These are phyloP conservation scores for Clonostachys sp. DNA, from an alignment of 2,329 filamentous ascomycete species.

Conservation along the genomic window DNA sequence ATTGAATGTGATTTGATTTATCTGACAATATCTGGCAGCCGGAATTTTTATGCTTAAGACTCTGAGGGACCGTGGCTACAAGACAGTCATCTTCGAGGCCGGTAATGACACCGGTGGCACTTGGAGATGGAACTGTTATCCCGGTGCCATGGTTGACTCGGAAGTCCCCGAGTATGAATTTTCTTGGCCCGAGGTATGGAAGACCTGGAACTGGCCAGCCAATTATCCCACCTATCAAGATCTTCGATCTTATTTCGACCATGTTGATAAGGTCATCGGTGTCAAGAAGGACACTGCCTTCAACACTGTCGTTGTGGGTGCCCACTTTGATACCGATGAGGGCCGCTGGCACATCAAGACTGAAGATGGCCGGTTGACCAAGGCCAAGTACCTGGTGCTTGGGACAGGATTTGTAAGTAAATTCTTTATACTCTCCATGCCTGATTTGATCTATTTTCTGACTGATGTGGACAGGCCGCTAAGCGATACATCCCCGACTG, in stretches of 20 bases:
- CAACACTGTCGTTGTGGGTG: slow-evolving; percentile 47
- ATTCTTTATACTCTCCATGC: neutral
- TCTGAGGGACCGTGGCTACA: slow-evolving; percentile 42
- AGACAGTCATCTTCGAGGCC: slow-evolving; percentile 45
- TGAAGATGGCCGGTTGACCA: slow-evolving; percentile 41
- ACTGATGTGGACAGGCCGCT: slow-evolving; percentile 30
- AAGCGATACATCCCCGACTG: slow-evolving; percentile 58
- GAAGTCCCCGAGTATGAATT: slow-evolving; percentile 49
- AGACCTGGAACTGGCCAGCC: slow-evolving; percentile 52
- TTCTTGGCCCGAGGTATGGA: slow-evolving; percentile 43
- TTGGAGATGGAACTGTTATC: slow-evolving; percentile 55
- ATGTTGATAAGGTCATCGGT: slow-evolving; percentile 48
- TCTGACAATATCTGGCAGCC: slow-evolving; percentile 12
- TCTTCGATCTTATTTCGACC: slow-evolving; percentile 53
- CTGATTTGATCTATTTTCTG: no score
- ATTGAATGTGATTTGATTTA: neutral
- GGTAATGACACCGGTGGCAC: slow-evolving; percentile 45
- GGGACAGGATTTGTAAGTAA: slow-evolving; percentile 44
- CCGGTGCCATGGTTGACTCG: slow-evolving; percentile 48
- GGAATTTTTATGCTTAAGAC: slow-evolving; percentile 47
- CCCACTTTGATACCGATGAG: slow-evolving; percentile 40
- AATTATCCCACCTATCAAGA: slow-evolving; percentile 48
- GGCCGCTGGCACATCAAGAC: slow-evolving; percentile 47
- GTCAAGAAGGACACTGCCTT: slow-evolving; percentile 54
- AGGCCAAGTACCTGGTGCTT: slow-evolving; percentile 45